A percentile compares a stretch with the other conserved stretches of the same genome.
These are phyloP conservation scores for Ophiobolus disseminans DNA, from an alignment of 2,329 filamentous ascomycete genomes.

Conservation along the genomic window DNA sequence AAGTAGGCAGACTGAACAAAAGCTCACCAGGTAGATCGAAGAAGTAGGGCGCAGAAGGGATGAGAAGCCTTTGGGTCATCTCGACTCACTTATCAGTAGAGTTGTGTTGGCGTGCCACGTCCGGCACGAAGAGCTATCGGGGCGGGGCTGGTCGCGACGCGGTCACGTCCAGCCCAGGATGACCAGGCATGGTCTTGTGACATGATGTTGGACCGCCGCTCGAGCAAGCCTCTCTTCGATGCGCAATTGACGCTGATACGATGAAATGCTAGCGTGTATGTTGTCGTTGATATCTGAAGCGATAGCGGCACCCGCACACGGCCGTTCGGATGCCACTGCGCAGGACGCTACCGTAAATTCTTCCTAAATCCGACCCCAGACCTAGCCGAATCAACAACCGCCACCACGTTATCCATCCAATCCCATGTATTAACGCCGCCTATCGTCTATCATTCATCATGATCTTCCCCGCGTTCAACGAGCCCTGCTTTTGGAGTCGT, in stretches of 20 bases:
- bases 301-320: constrained; percentile 1
- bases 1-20: background rate
- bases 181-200: background rate
- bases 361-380: no score
- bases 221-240: background rate
- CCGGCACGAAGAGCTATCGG: no score
- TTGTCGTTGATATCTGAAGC: background rate
- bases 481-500: background rate
- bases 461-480: background rate
- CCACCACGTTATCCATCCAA: background rate
- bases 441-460: background rate
- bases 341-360: no score
- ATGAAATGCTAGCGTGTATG: background rate
- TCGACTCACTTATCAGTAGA: constrained; percentile 1
- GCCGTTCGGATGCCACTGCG: no score
- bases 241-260: constrained; percentile 7
- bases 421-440: background rate
- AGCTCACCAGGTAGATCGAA: no score
- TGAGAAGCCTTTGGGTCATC: background rate
- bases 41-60: background rate
- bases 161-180: no score
- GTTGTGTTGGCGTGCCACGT: background rate
- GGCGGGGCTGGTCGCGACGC: no score
- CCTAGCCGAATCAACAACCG: background rate
- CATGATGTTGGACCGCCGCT: background rate